Evolutionary conservation across 305 asterid species (phyloP).

Genomic region (Solanum hybrid): DNA sequence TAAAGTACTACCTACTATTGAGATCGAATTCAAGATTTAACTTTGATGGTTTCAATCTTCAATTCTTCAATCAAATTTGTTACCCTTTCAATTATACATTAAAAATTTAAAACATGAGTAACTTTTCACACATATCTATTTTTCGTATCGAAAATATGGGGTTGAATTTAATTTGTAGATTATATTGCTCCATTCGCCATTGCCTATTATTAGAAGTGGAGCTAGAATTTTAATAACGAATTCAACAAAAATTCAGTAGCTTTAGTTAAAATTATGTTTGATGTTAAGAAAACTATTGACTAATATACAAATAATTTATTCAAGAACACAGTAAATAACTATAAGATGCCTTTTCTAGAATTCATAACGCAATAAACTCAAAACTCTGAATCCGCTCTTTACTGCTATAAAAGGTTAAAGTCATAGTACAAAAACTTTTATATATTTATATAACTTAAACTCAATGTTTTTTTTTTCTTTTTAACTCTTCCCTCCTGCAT

Average conservation of each 20-base stretch:
- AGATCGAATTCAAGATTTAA: background rate
- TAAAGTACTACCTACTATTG: background rate
- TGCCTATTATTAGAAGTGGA: background rate
- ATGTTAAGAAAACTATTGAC: background rate
- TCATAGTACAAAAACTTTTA: background rate
- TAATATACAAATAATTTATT: background rate
- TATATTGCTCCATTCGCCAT: background rate
- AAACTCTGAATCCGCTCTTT: background rate
- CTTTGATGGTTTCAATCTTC: background rate
- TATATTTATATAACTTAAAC: background rate
- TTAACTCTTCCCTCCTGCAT: conserved; percentile 32
- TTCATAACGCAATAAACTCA: background rate
- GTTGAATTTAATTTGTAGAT: background rate
- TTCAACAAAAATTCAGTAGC: background rate
- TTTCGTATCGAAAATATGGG: background rate
- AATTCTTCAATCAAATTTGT: no score
- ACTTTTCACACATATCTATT: background rate
- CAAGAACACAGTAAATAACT: background rate
- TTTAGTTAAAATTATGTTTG: background rate
- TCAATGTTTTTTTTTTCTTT: background rate
- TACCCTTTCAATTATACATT: no score
- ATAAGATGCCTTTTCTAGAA: background rate
- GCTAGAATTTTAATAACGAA: background rate
- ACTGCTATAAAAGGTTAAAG: background rate
- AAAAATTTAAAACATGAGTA: background rate